These are phyloP conservation scores for Myxozyma melibiosi DNA, from an alignment of 805 yeast species.

Conservation along the genomic window DNA sequence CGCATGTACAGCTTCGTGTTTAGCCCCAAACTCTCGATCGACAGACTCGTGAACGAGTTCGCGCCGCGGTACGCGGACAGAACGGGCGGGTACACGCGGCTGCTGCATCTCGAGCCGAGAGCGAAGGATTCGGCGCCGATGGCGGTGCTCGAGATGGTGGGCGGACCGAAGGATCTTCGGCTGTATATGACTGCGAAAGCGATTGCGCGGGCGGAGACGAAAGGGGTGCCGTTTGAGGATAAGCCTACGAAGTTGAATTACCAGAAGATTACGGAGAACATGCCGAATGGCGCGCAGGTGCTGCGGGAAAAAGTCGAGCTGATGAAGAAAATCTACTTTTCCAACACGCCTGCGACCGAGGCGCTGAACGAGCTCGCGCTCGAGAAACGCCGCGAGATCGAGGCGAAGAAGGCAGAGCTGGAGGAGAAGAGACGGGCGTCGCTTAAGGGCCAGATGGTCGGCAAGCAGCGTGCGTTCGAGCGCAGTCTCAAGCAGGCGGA, in stretches of 20 bases:
- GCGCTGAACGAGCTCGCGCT: conserved; percentile 9
- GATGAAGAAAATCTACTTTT: conserved; percentile 50
- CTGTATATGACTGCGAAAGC: conserved; percentile 77
- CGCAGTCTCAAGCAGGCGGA: too few species aligned
- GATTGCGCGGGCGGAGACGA: conserved; percentile 77
- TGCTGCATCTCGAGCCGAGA: conserved; percentile 80
- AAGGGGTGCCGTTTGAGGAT: conserved; percentile 54
- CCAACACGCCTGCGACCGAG: conserved; percentile 1
- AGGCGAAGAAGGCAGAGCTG: neutral
- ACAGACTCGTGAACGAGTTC: conserved; percentile 69
- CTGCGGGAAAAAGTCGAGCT: conserved; percentile 66
- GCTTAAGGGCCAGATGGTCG: too few species aligned
- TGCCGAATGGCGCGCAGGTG: conserved; percentile 54
- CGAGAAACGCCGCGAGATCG: too few species aligned
- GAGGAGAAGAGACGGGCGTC: too few species aligned
- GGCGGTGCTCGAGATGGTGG: conserved; percentile 84
- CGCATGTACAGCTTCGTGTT: conserved; percentile 48
- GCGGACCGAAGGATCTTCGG: conserved; percentile 68
- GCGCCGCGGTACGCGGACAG: conserved; percentile 64
- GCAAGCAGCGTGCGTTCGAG: too few species aligned
- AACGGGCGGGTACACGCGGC: conserved; percentile 82
- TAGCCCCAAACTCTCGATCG: conserved; percentile 54
- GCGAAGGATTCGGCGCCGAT: conserved; percentile 89
- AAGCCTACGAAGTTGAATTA: conserved; percentile 60
- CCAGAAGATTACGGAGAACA: conserved; percentile 50